Evolutionary conservation across 1,284 basidiomycete species (phyloP), one percentile per base, ranked within the genome.

Genomic region (Laetiporus sulphureus): DNA sequence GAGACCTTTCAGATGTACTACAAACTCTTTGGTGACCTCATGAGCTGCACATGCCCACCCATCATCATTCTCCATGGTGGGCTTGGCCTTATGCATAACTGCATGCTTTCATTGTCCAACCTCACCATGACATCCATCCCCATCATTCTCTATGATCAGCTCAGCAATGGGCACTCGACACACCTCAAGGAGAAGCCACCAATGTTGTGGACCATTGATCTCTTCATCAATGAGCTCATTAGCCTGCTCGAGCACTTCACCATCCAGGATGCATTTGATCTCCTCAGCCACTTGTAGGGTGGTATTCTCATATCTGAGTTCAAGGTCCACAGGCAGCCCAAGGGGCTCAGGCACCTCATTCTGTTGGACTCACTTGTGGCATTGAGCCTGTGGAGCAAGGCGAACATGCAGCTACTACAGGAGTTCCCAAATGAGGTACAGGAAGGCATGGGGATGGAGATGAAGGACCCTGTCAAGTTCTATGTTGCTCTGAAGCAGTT

Each of bases 211-310:
- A 57, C 52, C 1, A 43, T 54, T 27, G 49, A 56, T 12, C 54
- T 65, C 32, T 64, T 61, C 53, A 36, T 61, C 32, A 51, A 51
- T 45, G 61, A 64, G 49, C 56, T 65, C 21, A 49, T 52, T 29
- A 62, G 59, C 41, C 37, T 64, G 10, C 32, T 63, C 29, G 21
- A 32, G 11, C 47, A 59, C 38, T 47, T 63, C 25, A 44, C 38
- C 11, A 48, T 64, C 33, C 31, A 42, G 16, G 51, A 53, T 34
- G 23, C 44, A 12, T 64, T 52, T 42, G 48, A 51, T 36, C 36
- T 63, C n/a, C 25, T 56, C 13, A 59, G 60, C 0, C 61, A 64
- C 38, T 62, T 58, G n/a, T 64, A 62, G 63, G 61, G 62, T 21
- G 60, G 56, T n/a, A 55, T 61, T 36, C 32, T 63, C 16, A 54